These are phyloP conservation scores for Aspergillus ostianus DNA, from an alignment of 495 filamentous ascomycete genomes.

Conservation along the genomic window DNA sequence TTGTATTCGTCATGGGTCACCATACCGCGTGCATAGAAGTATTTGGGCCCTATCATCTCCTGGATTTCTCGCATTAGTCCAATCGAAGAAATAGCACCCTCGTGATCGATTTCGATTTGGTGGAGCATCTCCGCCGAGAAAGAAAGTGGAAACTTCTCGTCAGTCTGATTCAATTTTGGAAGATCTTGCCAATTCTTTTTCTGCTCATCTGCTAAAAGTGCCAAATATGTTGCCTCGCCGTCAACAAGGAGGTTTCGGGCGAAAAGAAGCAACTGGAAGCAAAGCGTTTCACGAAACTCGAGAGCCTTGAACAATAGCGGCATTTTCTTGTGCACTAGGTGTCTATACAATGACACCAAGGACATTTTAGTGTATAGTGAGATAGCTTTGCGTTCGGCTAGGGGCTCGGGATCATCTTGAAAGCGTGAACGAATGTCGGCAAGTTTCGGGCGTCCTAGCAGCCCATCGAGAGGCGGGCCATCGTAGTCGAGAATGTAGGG, in stretches of 20 bases:
- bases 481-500: conserved; percentile 1
- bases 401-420: not conserved
- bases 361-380: not conserved
- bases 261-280: not conserved
- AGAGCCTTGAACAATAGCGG: not conserved
- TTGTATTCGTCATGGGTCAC: too few relatives aligned
- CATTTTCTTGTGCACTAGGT: not conserved
- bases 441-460: not conserved
- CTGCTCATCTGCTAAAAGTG: too few relatives aligned
- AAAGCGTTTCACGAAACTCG: not conserved
- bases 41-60: too few relatives aligned
- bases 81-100: too few relatives aligned
- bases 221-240: not conserved
- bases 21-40: too few relatives aligned
- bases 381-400: not conserved
- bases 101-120: too few relatives aligned
- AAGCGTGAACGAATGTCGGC: not conserved
- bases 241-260: not conserved
- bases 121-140: too few relatives aligned
- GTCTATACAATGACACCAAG: not conserved
- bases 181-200: too few relatives aligned
- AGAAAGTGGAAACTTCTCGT: too few relatives aligned
- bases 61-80: too few relatives aligned
- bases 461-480: not conserved
- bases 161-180: too few relatives aligned